Base-by-base conservation (phyloP, 306 rosid species). In the Sicyos baderoa region DNA sequence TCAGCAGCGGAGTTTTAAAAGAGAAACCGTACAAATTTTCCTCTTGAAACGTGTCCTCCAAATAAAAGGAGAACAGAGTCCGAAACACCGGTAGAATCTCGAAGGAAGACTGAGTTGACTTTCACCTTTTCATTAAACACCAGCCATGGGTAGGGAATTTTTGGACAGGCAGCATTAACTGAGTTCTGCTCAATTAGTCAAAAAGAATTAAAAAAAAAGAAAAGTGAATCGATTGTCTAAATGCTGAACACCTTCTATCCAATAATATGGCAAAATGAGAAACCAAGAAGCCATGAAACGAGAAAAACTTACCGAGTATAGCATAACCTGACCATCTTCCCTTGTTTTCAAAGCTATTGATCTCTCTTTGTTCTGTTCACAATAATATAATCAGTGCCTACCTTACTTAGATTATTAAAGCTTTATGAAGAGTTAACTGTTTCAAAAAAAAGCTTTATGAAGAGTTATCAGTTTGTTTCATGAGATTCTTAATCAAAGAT, bases 141-240 rank as follows among this genome's bases (percentile, higher is more conserved):
- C 40, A 94, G 84, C 99, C 99, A 93, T 23, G 99, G 96, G 80
- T 86, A 88, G 22, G 96, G 89, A 85, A 93, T 93, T 81, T 78
- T 86, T 55, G 89, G 81, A 79, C 79, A 85, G 67, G 79, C 79
- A 13, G 84, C 94, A 80, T 94, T 94, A 37, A 90, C 94, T 0
- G 99, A 94, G 77, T 79, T 94, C 97, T 94, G 70, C 65, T 71
- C 8, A 19, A 59, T 77, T 23, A 25, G 53, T 70, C 67, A 17
- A 49, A 6, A 37, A 13, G 29, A 37, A 37, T 3, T 0, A 35
- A 35, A 35, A 68, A 56, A 16, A 7, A 16, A 4, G 27, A 9
- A 1, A 82, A 25, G 17, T 76, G 51, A 75, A 77, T 74, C 74
- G 6, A 37, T 32, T 32, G 11, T 66, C 76, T 76, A 0, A 17